Evolutionary conservation across 306 rosid species (phyloP), one percentile per base, ranked within the genome.

Genomic region (Fagus sylvatica): DNA sequence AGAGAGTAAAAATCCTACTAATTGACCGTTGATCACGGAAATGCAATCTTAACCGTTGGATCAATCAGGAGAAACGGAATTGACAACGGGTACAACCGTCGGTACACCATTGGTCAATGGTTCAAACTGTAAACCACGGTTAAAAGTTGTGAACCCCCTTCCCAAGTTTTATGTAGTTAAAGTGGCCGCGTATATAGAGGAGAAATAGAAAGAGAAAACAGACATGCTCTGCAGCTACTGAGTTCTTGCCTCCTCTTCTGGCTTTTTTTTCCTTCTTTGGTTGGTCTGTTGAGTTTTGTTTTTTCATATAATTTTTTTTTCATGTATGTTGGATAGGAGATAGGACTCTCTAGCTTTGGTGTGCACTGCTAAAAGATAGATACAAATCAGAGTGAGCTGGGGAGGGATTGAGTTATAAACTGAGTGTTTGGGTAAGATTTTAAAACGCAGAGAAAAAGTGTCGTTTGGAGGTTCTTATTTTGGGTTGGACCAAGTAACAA

Each of bases 11-110:
- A 34, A 59, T 74, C 56, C 7, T 19, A 0, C 33, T 72, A 33
- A 65, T 70, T 68, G 83, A 87, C 91, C 96, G 92, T 79, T 75
- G 81, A 90, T 90, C 78, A 84, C 87, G 92, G 93, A 65, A n/a
- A 37, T 43, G 19, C 12, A 42, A 67, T 76, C 6, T 64, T 5
- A 34, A 62, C 89, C 88, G 84, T 80, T 22, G 0, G 93, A 92
- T 90, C 17, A n/a, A 10, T 87, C 22, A 11, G 12, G 11, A 19
- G 10, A 46, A 5, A 28, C 15, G 65, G 66, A 66, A 19, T 41
- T 71, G 34, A 33, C 39, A 53, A 54, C 33, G 41, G 75, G 79
- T 83, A 68, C 84, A 72, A 53, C 73, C 83, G 94, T 85, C 83
- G 83, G 89, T 81, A 84, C 34, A 57, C 65, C 41, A 51, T 60